phyloP scores from a whole-genome alignment of 352 stramenopile species.

The Globisporangium radiosum region DNA sequence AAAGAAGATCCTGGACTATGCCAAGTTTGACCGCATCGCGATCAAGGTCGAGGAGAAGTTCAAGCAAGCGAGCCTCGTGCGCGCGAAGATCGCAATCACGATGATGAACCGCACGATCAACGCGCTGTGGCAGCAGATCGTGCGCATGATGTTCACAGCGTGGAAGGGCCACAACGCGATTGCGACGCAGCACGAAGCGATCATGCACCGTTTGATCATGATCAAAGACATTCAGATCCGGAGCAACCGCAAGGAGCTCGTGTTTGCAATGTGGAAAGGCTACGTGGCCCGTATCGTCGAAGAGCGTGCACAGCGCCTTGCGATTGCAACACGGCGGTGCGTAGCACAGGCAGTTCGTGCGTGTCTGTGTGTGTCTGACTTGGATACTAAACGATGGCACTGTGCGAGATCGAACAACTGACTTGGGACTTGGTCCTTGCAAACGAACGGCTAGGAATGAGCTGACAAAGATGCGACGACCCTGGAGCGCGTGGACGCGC shows the following conservation, averaged over 20 bases:
- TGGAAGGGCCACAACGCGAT: constrained; percentile 69
- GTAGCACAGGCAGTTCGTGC: too few species aligned
- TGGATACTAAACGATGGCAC: too few species aligned
- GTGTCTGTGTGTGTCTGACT: not conserved
- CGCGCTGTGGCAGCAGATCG: constrained; percentile 47
- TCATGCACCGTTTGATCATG: constrained; percentile 52
- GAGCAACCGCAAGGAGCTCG: constrained; percentile 30
- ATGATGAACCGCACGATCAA: constrained; percentile 75
- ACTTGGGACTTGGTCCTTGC: not conserved
- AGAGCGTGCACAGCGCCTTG: constrained; percentile 53
- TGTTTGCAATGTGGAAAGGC: constrained; percentile 54
- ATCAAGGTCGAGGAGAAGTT: constrained; percentile 69
- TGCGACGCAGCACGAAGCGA: constrained; percentile 32
- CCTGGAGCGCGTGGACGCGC: constrained; percentile 44
- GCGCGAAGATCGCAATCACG: constrained; percentile 68
- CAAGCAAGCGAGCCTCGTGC: constrained; percentile 71
- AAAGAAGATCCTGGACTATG: constrained; percentile 69
- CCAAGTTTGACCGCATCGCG: constrained; percentile 71
- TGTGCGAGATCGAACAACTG: not conserved
- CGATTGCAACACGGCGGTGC: constrained; percentile 44
- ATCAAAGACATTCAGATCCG: constrained; percentile 64
- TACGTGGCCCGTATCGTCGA: constrained; percentile 46
- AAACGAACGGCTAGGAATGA: constrained; percentile 31
- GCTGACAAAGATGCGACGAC: constrained; percentile 26
- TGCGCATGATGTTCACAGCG: constrained; percentile 69